Base-by-base conservation (phyloP, 352 stramenopile species). In the Phytophthora multivora region DNA sequence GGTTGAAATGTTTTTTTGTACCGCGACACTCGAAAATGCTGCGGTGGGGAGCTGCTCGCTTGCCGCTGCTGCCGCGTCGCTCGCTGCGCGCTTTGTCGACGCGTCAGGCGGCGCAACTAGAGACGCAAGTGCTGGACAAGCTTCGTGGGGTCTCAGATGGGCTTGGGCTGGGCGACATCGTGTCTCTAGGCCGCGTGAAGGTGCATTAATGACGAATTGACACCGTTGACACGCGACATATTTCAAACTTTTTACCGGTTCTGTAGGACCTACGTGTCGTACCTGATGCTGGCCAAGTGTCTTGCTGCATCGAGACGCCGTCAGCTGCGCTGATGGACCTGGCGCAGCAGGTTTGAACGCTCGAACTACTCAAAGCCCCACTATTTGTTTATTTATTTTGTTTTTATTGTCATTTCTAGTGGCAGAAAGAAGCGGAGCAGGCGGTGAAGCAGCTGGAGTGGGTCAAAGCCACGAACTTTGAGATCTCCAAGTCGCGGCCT, bases 131-230 rank as follows among this genome's bases (percentile, higher is more conserved):
- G 28, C 57, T 95, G 49, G 80, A 93, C 54, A 76, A 78, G 46
- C 64, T 95, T 46, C 81, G 83, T 25, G 54, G 63, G n/a, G 73
- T 95, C 25, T 73, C 76, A 36, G 84, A 95, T 51, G 84, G 84
- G 3, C 66, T 95, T 31, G 81, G 86, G 12, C 72, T 92, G 45
- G 79, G 80, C 49, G 73, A 93, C 48, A 89, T 95, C 35, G 80
- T 90, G 19, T 75, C 84, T 8, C 63, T 90, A 28, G 84, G 87
- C n/a, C 83, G 80, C 48, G 77, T 95, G 47, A 95, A 95, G 73
- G 86, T 92, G 48, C 18, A 68, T 35, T 16, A 5, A 6, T 39
- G 41, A 16, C 13, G 2, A 35, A 52, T 67, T 45, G 39, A 51
- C 30, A 53, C n/a, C 11, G 28, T 39, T 54, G 56, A 21, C 30